phyloP scores from a whole-genome alignment of 768 basidiomycete species.

The Xanthoconium stramineum region DNA sequence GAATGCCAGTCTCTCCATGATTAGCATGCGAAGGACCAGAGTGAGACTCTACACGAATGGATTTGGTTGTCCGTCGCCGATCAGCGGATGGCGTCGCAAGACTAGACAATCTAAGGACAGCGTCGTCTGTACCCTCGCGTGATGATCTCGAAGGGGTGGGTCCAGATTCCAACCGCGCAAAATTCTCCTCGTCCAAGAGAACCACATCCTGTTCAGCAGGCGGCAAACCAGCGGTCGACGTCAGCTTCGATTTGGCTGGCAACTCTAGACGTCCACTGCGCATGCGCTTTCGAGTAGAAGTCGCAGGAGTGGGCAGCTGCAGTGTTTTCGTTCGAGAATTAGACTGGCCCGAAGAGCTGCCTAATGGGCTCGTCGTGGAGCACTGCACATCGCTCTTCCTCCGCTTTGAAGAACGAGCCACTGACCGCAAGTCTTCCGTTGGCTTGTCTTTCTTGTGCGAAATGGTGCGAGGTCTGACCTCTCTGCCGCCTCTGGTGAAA shows the following conservation, averaged over 20 bases:
- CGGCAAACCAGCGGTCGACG: not conserved
- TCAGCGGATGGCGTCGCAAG: constrained; percentile 9
- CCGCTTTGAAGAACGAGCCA: constrained; percentile 17
- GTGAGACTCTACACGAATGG: not conserved
- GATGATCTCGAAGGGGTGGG: not conserved
- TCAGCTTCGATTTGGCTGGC: not conserved
- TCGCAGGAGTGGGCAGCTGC: constrained; percentile 26
- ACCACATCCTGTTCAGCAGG: not conserved
- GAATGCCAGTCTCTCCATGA: not conserved
- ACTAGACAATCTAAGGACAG: not conserved
- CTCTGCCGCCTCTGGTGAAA: constrained; percentile 19
- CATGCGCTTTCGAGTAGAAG: constrained; percentile 18
- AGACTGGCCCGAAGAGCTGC: not conserved
- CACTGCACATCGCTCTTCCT: constrained; percentile 6
- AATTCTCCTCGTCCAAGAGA: not conserved
- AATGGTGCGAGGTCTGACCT: not conserved
- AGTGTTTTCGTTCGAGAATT: not conserved
- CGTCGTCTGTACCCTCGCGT: not conserved
- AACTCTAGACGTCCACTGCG: not conserved
- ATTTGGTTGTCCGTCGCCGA: constrained; percentile 1
- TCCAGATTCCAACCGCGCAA: not conserved
- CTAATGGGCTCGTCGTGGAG: not conserved
- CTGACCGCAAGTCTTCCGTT: constrained; percentile 2
- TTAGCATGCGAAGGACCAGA: not conserved
- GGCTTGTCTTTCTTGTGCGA: constrained; percentile 4